Base-by-base conservation (phyloP, 1,139 yeast genomes). In the Schwanniomyces etchellsii region DNA sequence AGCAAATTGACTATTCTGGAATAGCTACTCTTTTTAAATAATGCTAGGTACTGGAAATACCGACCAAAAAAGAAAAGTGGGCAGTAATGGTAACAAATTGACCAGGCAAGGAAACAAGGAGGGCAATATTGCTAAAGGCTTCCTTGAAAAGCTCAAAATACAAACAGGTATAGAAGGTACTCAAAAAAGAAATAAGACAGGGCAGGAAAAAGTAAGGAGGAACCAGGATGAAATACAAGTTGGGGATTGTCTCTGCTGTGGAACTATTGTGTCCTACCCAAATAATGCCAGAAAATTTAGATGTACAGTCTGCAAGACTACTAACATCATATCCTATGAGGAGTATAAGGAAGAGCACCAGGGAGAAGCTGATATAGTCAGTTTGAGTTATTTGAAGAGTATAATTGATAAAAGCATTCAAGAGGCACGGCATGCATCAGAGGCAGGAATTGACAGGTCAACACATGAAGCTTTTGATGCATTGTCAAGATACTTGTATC, bases 281-380 rank as follows among this genome's bases (percentile, higher is more conserved):
- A 52, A 52, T 4, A 49, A 49, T 5, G 58, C 70, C 2, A 35
- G 48, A 6, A 76, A 74, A 42, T 75, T 73, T 48, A 66, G 69
- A 35, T 82, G 93, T 44, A 60, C 74, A 0, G 55, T 68, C 1
- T 78, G 86, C 42, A 64, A 64, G 24, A 69, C 81, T 5, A 74
- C 72, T n/a, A 61, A 59, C 38, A 40, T 65, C 28, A 35, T 28
- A 5, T 23, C 64, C 37, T 42, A 35, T 24, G 35, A 34, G 22
- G 31, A 37, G 13, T 35, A 38, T 18, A 18, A 22, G 7, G 16
- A 18, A 13, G 13, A 20, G 30, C 27, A 33, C 16, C 17, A 33
- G 33, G 20, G 12, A 11, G 32, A 30, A 14, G 44, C 46, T n/a
- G 59, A 48, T 28, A 30, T 40, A 2, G 35, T 64, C 4, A 55